Evolutionary conservation across 208 protist genomes (phyloP).

Genomic region (Kentomonas sorsogonicus): DNA sequence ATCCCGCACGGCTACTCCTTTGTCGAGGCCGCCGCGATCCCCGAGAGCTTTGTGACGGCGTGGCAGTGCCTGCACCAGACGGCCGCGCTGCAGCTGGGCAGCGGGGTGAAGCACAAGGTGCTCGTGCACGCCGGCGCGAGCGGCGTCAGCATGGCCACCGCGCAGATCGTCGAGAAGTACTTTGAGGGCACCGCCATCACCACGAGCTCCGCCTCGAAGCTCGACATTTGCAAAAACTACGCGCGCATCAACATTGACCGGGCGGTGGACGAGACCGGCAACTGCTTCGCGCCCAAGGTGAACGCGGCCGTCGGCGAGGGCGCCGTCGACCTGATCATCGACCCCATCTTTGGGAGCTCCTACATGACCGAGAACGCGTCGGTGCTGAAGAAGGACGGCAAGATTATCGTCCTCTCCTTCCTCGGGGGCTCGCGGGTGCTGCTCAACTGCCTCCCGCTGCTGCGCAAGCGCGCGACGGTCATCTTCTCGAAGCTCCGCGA

Average conservation of each 20-base stretch:
- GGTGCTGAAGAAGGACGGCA: conserved; percentile 62
- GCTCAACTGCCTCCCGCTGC: conserved; percentile 55
- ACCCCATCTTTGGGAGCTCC: conserved; percentile 68
- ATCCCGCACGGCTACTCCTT: conserved; percentile 80
- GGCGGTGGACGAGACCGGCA: conserved; percentile 54
- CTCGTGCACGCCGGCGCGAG: conserved; percentile 86
- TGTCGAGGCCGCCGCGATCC: conserved; percentile 85
- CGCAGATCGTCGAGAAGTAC: conserved; percentile 80
- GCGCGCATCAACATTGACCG: conserved; percentile 46
- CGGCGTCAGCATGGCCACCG: conserved; percentile 81
- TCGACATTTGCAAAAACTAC: conserved; percentile 70
- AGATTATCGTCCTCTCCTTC: conserved; percentile 58
- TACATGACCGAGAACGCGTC: conserved; percentile 61
- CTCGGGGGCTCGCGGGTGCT: conserved; percentile 53
- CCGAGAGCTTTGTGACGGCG: conserved; percentile 90
- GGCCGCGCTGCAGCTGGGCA: conserved; percentile 45
- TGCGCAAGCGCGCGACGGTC: conserved; percentile 53
- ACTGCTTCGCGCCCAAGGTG: conserved; percentile 67
- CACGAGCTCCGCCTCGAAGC: conserved; percentile 57
- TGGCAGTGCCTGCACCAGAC: conserved; percentile 84
- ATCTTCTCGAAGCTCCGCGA: conserved; percentile 73
- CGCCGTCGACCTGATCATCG: conserved; percentile 64
- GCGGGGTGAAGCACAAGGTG: too few relatives aligned
- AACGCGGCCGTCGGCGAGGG: conserved; percentile 37
- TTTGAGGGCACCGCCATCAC: conserved; percentile 60